Base-by-base conservation (phyloP, 805 yeast species). In the Grigorovia jiainica region DNA sequence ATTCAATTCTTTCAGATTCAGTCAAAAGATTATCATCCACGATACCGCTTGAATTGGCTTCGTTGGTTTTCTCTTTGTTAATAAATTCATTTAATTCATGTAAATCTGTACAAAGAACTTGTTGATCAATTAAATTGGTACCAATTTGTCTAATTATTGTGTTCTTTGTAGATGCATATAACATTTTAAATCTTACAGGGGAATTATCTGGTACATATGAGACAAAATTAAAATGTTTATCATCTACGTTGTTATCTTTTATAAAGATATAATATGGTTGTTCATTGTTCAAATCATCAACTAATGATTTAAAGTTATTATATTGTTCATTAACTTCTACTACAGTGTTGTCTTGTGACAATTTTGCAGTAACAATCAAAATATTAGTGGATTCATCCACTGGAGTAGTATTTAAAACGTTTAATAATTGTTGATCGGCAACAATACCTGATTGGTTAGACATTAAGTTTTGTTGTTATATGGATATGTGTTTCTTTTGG, bases 81-180 rank as follows among this genome's bases (percentile, higher is more conserved):
- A 48, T 29, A 31, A 47, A 41, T 17, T 47, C 53, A 9, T 32
- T 32, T 33, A 67, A 44, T 38, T 68, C 72, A 7, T 51, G 53
- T 4, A 58, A 39, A 13, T 57, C 60, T 23, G 68, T 65, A 37
- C 61, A 45, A 41, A 67, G 53, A 8, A 61, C 36, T 21, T 57
- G 61, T 34, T 63, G 53, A n/a, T 54, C 55, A 25, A 66, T 63
- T 29, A 58, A 50, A 39, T 65, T 66, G 1, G 67, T 72, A 7
- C 96, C 96, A 32, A 90, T 68, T 47, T 82, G 80, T 50, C 83
- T 76, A 43, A 84, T 64, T 30, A 92, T 62, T 1, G 92, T 77
- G 58, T 77, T 82, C 47, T 86, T 86, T 9, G 94, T 79, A 2
- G 96, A 85, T 4, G 97, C 97, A 60, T 89, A 92, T 38, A 92